These are phyloP conservation scores for Fusarium nurragi DNA, from an alignment of 2,329 filamentous ascomycete genomes.

Conservation along the genomic window DNA sequence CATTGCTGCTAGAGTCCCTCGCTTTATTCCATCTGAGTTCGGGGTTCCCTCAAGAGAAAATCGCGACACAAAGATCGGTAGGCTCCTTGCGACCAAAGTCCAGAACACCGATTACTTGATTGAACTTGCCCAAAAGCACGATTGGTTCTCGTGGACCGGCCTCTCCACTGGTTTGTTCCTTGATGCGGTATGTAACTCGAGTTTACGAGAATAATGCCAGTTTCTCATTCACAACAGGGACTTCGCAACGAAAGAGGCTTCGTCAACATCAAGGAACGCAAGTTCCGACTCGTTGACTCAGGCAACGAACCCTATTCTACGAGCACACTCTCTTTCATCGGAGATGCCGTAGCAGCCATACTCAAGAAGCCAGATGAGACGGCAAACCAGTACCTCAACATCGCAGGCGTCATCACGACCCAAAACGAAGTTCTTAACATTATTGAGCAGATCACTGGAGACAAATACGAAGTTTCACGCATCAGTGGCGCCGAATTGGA, in stretches of 20 bases:
- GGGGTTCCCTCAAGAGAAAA: constrained; percentile 11
- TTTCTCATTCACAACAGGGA: not conserved
- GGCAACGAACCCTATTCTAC: constrained; percentile 11
- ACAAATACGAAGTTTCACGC: constrained; percentile 4
- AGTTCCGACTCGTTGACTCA: constrained; percentile 12
- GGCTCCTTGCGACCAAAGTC: not conserved
- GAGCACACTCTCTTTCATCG: not conserved
- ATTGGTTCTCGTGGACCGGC: constrained; percentile 16
- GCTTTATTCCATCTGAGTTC: constrained; percentile 12
- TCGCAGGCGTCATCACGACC: constrained; percentile 9
- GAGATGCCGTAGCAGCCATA: not conserved
- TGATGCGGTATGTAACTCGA: not conserved
- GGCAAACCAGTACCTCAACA: constrained; percentile 3
- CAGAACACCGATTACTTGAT: constrained; percentile 16
- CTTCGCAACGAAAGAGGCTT: not conserved
- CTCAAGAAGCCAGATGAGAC: constrained; percentile 1
- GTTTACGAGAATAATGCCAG: fast-evolving
- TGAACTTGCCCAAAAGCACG: constrained; percentile 4
- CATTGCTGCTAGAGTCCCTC: not conserved
- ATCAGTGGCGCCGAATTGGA: not conserved
- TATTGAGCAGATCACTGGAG: not conserved
- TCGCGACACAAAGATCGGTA: constrained; percentile 2
- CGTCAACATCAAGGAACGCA: constrained; percentile 2
- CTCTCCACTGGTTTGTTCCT: constrained; percentile 1
- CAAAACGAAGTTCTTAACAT: constrained; percentile 2